phyloP scores from a whole-genome alignment of 2,329 filamentous ascomycete species.

The Periconia sp. region DNA sequence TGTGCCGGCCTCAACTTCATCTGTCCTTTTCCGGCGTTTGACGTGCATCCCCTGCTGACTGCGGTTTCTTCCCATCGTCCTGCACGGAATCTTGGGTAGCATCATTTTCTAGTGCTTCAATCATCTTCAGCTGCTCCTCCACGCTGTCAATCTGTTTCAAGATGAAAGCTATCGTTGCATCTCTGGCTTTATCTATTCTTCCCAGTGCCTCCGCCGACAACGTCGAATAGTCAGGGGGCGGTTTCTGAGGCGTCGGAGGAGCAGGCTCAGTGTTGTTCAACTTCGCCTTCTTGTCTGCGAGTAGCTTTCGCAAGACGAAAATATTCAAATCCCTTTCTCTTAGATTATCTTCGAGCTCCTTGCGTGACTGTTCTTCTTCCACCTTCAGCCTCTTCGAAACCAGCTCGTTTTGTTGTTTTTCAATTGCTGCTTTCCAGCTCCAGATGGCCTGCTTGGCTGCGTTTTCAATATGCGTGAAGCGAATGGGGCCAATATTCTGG shows the following conservation, averaged over 20 bases:
- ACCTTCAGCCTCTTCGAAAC: conserved; percentile 40
- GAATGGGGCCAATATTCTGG: conserved; percentile 53
- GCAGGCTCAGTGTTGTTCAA: conserved; percentile 25
- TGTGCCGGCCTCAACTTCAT: conserved; percentile 1
- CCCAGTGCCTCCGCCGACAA: conserved; percentile 46
- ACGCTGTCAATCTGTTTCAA: conserved; percentile 56
- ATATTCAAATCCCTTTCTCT: conserved; percentile 53
- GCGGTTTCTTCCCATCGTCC: conserved; percentile 11
- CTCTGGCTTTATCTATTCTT: conserved; percentile 52
- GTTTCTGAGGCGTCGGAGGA: conserved; percentile 33
- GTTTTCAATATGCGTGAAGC: conserved; percentile 57
- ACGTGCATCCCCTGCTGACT: neutral
- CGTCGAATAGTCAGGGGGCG: conserved; percentile 43
- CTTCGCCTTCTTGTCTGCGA: conserved; percentile 46
- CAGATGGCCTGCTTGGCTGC: conserved; percentile 52
- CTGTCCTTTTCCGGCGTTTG: conserved; percentile 1
- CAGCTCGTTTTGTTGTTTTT: conserved; percentile 35
- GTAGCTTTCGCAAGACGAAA: conserved; percentile 47
- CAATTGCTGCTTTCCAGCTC: conserved; percentile 41
- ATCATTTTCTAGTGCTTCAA: conserved; percentile 23
- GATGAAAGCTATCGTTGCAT: conserved; percentile 56
- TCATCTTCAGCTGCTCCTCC: conserved; percentile 43
- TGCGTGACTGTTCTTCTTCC: conserved; percentile 37
- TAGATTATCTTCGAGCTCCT: conserved; percentile 41
- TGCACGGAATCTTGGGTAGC: conserved; percentile 18